phyloP scores from a whole-genome alignment of 1,284 basidiomycete genomes.

The Cryptococcus jaspeensis region DNA sequence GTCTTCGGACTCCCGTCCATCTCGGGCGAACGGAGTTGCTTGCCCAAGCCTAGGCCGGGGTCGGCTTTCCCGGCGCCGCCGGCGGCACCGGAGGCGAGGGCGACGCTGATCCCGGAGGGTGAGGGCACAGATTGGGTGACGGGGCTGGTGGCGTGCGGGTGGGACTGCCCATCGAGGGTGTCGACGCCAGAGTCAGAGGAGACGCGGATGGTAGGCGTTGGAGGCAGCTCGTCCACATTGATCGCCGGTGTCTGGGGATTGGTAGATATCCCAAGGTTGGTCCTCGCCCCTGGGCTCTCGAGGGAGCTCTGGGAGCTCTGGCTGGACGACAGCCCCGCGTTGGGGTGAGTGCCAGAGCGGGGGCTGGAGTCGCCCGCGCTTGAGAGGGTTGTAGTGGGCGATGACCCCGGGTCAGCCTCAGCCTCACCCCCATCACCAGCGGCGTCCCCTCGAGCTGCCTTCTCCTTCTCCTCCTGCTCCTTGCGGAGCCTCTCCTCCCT shows the following conservation, averaged over 20 bases:
- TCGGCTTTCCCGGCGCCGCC: too few relatives aligned
- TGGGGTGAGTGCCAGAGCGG: too few relatives aligned
- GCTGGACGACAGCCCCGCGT: constrained; percentile 12
- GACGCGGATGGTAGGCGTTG: constrained; percentile 30
- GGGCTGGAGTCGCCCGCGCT: too few relatives aligned
- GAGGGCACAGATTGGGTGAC: constrained; percentile 11
- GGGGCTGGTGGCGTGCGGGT: constrained; percentile 11
- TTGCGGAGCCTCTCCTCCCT: constrained; percentile 42
- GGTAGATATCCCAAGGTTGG: background rate
- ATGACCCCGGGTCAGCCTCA: too few relatives aligned
- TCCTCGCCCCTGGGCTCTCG: too few relatives aligned
- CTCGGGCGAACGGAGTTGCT: background rate
- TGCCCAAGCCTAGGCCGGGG: too few relatives aligned
- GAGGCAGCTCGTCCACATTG: constrained; percentile 18
- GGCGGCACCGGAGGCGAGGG: background rate
- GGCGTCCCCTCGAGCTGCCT: too few relatives aligned
- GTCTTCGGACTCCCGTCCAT: background rate
- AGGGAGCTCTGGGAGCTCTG: constrained; percentile 12
- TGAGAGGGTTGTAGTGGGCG: too few relatives aligned
- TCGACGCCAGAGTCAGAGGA: constrained; percentile 10
- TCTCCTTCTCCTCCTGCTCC: constrained; percentile 27
- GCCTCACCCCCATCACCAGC: too few relatives aligned
- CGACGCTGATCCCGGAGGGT: background rate
- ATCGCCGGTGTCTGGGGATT: constrained; percentile 24
- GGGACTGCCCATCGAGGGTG: background rate